Evolutionary conservation across 495 filamentous ascomycete species (phyloP).

Genomic region (Hypomontagnella submonticulosa): DNA sequence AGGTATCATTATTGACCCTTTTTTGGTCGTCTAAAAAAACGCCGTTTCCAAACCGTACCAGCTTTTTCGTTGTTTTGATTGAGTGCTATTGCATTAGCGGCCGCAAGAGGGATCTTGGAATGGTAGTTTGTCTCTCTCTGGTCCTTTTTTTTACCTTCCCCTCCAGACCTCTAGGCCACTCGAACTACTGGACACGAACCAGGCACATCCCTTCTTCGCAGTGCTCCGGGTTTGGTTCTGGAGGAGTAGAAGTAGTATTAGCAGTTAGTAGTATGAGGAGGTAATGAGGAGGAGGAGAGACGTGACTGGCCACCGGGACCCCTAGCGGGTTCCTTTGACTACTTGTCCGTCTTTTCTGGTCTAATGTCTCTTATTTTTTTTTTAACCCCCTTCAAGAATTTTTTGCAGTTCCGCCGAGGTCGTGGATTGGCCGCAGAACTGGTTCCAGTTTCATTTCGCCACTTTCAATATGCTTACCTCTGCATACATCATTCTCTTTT

Average conservation of each 20-base stretch:
- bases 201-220: conserved; percentile 53
- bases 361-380: conserved; percentile 7
- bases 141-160: conserved; percentile 18
- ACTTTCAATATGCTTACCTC: conserved; percentile 55
- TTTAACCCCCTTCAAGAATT: conserved; percentile 21
- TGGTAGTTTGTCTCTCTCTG: conserved; percentile 45
- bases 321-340: conserved; percentile 33
- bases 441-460: conserved; percentile 58
- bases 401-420: conserved; percentile 46
- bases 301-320: conserved; percentile 48
- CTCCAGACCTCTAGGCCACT: conserved; percentile 31
- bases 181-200: conserved; percentile 49
- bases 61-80: conserved; percentile 48
- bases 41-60: conserved; percentile 47
- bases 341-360: conserved; percentile 30
- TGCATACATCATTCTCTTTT: conserved; percentile 57
- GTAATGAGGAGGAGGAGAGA: conserved; percentile 22
- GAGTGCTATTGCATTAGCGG: conserved; percentile 65
- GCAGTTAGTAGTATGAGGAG: neutral
- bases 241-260: conserved; percentile 11
- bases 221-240: conserved; percentile 31
- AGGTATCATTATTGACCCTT: conserved; percentile 52
- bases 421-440: conserved; percentile 56
- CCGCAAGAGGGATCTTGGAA: conserved; percentile 59
- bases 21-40: conserved; percentile 47